These are phyloP conservation scores for Salix brachista DNA, from an alignment of 345 rosid species.

Conservation along the genomic window DNA sequence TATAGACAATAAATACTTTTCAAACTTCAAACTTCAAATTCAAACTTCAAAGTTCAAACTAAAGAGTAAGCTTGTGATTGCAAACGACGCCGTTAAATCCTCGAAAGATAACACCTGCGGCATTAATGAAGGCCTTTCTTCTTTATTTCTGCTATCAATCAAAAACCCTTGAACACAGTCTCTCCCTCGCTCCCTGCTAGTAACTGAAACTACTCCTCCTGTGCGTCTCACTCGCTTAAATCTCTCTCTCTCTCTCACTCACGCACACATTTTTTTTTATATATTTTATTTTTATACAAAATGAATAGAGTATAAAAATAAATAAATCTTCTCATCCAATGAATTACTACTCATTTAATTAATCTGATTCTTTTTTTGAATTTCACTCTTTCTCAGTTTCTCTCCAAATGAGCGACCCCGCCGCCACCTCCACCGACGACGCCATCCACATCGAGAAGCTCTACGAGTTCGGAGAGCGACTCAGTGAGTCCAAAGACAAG, in stretches of 20 bases:
- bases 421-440: conserved; percentile 45
- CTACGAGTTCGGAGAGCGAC: conserved; percentile 93
- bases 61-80: no score
- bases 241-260: neutral
- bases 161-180: neutral
- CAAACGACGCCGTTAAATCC: neutral
- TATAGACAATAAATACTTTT: no score
- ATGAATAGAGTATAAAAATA: no score
- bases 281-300: no score
- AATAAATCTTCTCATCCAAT: neutral
- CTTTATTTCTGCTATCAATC: neutral
- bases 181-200: neutral
- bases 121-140: neutral
- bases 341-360: neutral
- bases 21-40: no score
- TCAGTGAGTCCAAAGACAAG: conserved; percentile 92
- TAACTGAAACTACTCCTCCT: neutral
- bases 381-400: conserved; percentile 1
- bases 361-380: neutral
- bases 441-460: conserved; percentile 85
- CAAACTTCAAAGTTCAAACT: no score
- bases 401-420: conserved; percentile 51
- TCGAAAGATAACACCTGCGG: neutral
- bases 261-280: no score
- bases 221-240: neutral